Percentiles rank a stretch among this genome's conserved stretches.
Evolutionary conservation across 176 grass and related monocot species (phyloP).

Genomic region (Tillandsia fasciculata): DNA sequence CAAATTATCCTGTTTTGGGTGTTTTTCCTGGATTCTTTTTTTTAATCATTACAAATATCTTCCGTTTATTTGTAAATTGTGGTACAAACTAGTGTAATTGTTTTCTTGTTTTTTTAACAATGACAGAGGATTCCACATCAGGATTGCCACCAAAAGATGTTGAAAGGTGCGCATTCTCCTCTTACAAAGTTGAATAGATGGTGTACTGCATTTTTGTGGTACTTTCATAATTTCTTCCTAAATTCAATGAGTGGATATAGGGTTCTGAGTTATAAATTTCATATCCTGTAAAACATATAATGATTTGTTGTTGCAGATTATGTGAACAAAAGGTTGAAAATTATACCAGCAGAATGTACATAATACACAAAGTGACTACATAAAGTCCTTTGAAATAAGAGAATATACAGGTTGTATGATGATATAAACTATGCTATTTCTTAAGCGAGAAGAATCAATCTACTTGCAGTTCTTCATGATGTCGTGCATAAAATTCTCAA

Average conservation of each 20-base stretch:
- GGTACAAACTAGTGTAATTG: neutral
- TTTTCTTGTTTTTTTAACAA: slow-evolving; percentile 22
- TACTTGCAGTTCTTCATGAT: too few species aligned
- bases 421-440: too few species aligned
- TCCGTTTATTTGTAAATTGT: neutral
- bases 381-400: too few species aligned
- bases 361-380: too few species aligned
- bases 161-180: slow-evolving; percentile 56
- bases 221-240: neutral
- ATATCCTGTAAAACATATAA: neutral
- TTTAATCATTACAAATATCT: neutral
- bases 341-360: too few species aligned
- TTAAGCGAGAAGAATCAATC: too few species aligned
- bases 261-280: neutral
- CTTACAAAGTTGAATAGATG: neutral
- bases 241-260: neutral
- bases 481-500: too few species aligned
- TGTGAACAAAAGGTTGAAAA: neutral
- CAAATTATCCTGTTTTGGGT: neutral
- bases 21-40: neutral
- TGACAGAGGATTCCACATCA: slow-evolving; percentile 72
- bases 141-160: slow-evolving; percentile 66
- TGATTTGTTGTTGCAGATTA: neutral
- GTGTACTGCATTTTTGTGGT: neutral
- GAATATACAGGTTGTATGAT: too few species aligned